phyloP scores from a whole-genome alignment of 768 basidiomycete genomes.

The Lactarius akahatsu region DNA sequence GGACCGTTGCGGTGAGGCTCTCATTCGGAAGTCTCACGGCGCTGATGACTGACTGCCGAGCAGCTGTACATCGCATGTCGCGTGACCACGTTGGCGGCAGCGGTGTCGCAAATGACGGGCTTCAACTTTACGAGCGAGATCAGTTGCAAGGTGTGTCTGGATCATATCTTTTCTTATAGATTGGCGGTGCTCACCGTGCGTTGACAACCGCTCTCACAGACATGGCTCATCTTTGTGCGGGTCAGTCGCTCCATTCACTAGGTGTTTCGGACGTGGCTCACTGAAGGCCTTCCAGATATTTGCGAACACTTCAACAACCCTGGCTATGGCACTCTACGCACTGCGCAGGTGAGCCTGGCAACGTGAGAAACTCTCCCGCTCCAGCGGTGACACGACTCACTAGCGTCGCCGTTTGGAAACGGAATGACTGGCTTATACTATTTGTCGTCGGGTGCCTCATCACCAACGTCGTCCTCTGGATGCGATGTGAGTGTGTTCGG shows the following conservation, averaged over 20 bases:
- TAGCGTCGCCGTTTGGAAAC: constrained; percentile 22
- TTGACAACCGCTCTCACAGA: background rate
- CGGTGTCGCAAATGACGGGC: constrained; percentile 11
- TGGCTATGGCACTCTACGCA: constrained; percentile 20
- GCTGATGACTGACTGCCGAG: background rate
- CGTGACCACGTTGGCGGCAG: constrained; percentile 19
- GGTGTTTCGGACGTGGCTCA: background rate
- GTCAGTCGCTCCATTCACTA: background rate
- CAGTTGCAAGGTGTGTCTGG: constrained; percentile 16
- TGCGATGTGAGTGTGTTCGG: constrained; percentile 9
- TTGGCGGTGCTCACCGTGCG: background rate
- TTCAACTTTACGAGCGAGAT: constrained; percentile 19
- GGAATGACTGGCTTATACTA: constrained; percentile 8
- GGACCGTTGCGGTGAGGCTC: constrained; percentile 9
- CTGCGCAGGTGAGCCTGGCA: constrained; percentile 16
- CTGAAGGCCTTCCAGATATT: constrained; percentile 9
- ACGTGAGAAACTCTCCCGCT: background rate
- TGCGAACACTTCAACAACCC: constrained; percentile 15
- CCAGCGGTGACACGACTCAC: background rate
- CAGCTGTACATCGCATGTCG: constrained; percentile 22
- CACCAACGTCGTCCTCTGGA: constrained; percentile 22
- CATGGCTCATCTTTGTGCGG: constrained; percentile 15
- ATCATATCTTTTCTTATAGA: background rate
- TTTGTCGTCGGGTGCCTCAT: constrained; percentile 12
- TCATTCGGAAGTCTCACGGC: background rate